Evolutionary conservation across 1,284 basidiomycete genomes (phyloP).

Genomic region (Ustilago cynodontis): DNA sequence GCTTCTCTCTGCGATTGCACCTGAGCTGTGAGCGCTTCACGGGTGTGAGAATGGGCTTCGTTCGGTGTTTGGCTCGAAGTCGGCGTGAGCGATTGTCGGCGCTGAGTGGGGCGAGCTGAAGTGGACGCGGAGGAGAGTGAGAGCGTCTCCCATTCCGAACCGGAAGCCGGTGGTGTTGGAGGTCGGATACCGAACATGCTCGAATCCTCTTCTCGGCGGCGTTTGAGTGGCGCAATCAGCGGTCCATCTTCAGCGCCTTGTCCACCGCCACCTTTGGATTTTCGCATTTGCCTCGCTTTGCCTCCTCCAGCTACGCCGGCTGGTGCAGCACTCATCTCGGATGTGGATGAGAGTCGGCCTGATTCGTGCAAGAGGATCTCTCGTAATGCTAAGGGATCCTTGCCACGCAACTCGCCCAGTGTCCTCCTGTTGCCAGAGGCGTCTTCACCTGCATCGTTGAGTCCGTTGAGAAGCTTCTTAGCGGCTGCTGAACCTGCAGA

Average conservation of each 20-base stretch:
- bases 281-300: slow-evolving; percentile 49
- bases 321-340: slow-evolving; percentile 30
- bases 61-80: slow-evolving; percentile 22
- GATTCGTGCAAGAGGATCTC: slow-evolving; percentile 48
- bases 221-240: slow-evolving; percentile 45
- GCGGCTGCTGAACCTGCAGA: slow-evolving; percentile 25
- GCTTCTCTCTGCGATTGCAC: slow-evolving; percentile 40
- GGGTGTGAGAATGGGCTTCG: slow-evolving; percentile 8
- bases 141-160: slow-evolving; percentile 30
- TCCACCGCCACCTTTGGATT: slow-evolving; percentile 18
- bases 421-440: slow-evolving; percentile 25
- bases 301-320: slow-evolving; percentile 48
- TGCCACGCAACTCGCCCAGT: slow-evolving; percentile 54
- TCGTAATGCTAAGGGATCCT: slow-evolving; percentile 48
- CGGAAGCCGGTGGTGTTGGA: slow-evolving; percentile 39
- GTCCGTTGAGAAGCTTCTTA: slow-evolving; percentile 26
- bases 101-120: slow-evolving; percentile 9
- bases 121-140: slow-evolving; percentile 34
- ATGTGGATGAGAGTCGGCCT: slow-evolving; percentile 25
- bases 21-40: slow-evolving; percentile 10
- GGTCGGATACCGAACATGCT: slow-evolving; percentile 28
- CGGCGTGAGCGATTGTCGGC: slow-evolving; percentile 25
- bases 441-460: slow-evolving; percentile 38
- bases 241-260: slow-evolving; percentile 55
- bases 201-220: slow-evolving; percentile 41